phyloP scores from a whole-genome alignment of 1,284 basidiomycete species.

The Tilletiopsis washingtonensis region DNA sequence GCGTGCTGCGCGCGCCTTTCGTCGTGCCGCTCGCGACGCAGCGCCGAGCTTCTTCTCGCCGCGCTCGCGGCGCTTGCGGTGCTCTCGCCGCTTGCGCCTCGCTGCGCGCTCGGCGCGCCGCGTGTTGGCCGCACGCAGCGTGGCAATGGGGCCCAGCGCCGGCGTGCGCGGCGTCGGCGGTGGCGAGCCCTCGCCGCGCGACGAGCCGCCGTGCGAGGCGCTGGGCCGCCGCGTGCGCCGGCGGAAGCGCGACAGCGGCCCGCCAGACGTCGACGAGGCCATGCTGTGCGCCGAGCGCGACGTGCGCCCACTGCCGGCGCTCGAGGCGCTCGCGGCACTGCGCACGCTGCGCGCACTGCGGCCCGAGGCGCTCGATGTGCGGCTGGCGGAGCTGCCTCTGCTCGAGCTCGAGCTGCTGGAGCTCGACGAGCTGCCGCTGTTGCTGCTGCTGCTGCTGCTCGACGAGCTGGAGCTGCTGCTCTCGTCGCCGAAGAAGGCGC shows the following conservation, averaged over 20 bases:
- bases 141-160: background rate
- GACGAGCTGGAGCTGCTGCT: slow-evolving; percentile 9
- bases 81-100: slow-evolving; percentile 1
- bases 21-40: slow-evolving; percentile 18
- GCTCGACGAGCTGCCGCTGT: background rate
- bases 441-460: background rate
- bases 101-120: background rate
- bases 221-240: background rate
- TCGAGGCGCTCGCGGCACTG: background rate
- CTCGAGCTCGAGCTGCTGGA: slow-evolving; percentile 24
- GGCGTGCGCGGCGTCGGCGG: slow-evolving; percentile 5
- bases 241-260: background rate
- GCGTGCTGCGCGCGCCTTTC: slow-evolving; percentile 34
- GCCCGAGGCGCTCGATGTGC: background rate
- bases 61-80: background rate
- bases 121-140: background rate
- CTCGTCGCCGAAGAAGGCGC: slow-evolving; percentile 42
- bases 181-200: background rate
- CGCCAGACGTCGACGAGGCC: background rate
- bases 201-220: background rate
- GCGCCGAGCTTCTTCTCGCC: background rate
- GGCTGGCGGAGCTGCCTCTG: slow-evolving; percentile 1
- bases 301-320: background rate
- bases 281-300: background rate
- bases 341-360: background rate